Base-by-base conservation (phyloP, 1,139 yeast species). In the Saccharomyces hybrid region DNA sequence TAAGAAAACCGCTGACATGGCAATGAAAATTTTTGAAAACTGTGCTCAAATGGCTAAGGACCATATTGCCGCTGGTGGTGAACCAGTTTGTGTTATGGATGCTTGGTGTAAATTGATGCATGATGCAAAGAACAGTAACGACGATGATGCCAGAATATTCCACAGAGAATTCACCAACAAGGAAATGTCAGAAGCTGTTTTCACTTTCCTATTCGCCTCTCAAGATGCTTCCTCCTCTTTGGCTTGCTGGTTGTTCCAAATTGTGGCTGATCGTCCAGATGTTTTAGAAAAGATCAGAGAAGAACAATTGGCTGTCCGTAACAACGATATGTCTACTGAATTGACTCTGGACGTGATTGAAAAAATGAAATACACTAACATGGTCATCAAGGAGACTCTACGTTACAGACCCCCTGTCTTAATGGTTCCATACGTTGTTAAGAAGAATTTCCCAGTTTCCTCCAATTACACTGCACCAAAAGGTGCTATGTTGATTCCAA, bases 171-270 rank as follows among this genome's bases (percentile, higher is more conserved):
- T 93, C 75, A 74, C 93, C 59, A 84, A 91, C 75, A 85, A 79
- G 71, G 99, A 93, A 73, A 91, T 93, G 64, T 88, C 96, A 34
- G 98, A 93, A 76, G 96, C 96, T 54, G 82, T 93, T 62, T 93
- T 93, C 78, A 93, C 99, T 21, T 93, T 93, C 73, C 78, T 93
- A 71, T 93, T 93, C 73, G 99, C 99, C 28, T 87, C 96, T 8
- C 99, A 93, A 75, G 99, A 93, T 74, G 99, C 99, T 32, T 87
- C 97, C 6, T 89, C 97, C 2, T 88, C 96, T n/a, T 84, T 95
- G 64, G 95, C 96, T 60, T 91, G 98, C 73, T 93, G 99, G 99
- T 79, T 93, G 68, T 93, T 91, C 82, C 99, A 93, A 77, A 81
- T 89, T 64, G 85, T 90, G 55, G 91, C 96, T 60, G 99, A 93